These are phyloP conservation scores for Penicillium crystallinum DNA, from an alignment of 495 filamentous ascomycete genomes.

Conservation along the genomic window DNA sequence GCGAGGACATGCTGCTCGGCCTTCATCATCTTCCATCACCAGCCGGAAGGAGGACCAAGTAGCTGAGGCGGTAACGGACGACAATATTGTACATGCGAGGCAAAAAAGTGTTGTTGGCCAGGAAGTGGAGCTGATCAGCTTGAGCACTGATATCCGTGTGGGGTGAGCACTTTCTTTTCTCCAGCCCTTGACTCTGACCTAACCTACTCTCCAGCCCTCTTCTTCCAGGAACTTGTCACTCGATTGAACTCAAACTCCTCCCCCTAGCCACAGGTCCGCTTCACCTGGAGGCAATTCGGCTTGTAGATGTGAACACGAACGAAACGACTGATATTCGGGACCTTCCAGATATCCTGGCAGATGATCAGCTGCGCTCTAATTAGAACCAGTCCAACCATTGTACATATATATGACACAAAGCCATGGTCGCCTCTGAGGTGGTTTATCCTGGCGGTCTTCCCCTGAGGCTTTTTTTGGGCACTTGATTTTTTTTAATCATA, in stretches of 20 bases:
- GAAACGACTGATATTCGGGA: slow-evolving; percentile 80
- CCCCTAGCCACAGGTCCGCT: slow-evolving; percentile 71
- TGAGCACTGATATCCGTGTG: slow-evolving; percentile 78
- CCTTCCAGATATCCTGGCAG: slow-evolving; percentile 66
- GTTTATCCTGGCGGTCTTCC: neutral
- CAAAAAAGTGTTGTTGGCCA: slow-evolving; percentile 71
- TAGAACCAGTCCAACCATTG: neutral
- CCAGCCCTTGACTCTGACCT: neutral
- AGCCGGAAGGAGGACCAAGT: slow-evolving; percentile 45
- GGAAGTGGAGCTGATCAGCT: slow-evolving; percentile 66
- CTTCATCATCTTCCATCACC: slow-evolving; percentile 42
- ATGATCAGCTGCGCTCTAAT: slow-evolving; percentile 27
- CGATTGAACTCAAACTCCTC: slow-evolving; percentile 73
- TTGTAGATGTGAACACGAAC: slow-evolving; percentile 75
- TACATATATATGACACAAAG: slow-evolving; percentile 2
- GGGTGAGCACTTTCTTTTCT: slow-evolving; percentile 50
- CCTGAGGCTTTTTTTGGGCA: neutral
- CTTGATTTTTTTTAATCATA: neutral
- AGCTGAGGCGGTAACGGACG: slow-evolving; percentile 78
- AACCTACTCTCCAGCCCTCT: slow-evolving; percentile 48
- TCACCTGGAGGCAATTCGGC: slow-evolving; percentile 70
- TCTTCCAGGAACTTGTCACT: slow-evolving; percentile 72
- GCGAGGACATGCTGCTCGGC: slow-evolving; percentile 50
- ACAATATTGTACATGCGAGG: slow-evolving; percentile 76
- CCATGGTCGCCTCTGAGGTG: neutral